These are phyloP conservation scores for Boletales sp. DNA, from an alignment of 768 basidiomycete species.

Conservation along the genomic window DNA sequence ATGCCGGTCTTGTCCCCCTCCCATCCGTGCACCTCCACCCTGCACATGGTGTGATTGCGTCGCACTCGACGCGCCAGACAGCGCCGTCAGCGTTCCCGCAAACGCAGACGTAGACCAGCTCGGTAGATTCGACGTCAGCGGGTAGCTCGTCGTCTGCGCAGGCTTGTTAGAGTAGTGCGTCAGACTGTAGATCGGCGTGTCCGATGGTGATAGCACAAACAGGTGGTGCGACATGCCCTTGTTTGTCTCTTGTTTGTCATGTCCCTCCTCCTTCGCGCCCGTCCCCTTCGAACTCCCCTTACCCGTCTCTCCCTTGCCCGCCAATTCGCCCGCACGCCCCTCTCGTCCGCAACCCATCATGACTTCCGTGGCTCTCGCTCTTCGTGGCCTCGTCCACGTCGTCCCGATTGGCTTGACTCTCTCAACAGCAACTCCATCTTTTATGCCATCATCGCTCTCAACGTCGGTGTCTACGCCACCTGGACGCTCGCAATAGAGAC, in stretches of 20 bases:
- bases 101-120: constrained; percentile 92
- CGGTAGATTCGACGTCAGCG: constrained; percentile 78
- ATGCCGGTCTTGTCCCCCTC: constrained; percentile 84
- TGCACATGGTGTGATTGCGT: constrained; percentile 58
- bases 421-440: constrained; percentile 54
- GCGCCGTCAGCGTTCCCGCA: constrained; percentile 81
- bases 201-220: constrained; percentile 81
- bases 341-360: constrained; percentile 23
- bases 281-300: background rate
- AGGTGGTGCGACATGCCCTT: constrained; percentile 77
- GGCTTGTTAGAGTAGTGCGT: constrained; percentile 83
- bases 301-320: background rate
- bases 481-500: constrained; percentile 46
- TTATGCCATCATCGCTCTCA: constrained; percentile 61
- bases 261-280: constrained; percentile 10
- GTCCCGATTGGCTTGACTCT: constrained; percentile 40
- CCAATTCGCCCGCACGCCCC: constrained; percentile 14
- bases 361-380: constrained; percentile 13
- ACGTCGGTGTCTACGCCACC: constrained; percentile 55
- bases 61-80: constrained; percentile 80
- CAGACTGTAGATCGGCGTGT: constrained; percentile 80
- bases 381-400: constrained; percentile 28
- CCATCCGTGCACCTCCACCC: constrained; percentile 64
- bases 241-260: constrained; percentile 11
- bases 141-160: constrained; percentile 51